phyloP scores from a whole-genome alignment of 306 rosid genomes.

The Cicer chorassanicum region DNA sequence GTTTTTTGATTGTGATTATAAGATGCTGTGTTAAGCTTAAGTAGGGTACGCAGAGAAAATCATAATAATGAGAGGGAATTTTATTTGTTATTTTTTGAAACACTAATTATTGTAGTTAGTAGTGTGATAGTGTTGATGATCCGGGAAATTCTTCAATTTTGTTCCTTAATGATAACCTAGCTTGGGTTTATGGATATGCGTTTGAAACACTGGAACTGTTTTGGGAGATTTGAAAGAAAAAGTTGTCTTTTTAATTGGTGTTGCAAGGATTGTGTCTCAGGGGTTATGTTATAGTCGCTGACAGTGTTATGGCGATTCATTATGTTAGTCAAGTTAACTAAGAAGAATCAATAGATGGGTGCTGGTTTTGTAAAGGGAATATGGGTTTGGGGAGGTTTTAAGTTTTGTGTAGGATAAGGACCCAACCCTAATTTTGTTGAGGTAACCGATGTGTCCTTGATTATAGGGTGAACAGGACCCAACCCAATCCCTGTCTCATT shows the following conservation, averaged over 20 bases:
- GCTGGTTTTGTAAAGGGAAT: neutral
- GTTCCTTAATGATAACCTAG: constrained; percentile 1
- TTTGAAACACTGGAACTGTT: neutral
- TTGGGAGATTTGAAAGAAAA: neutral
- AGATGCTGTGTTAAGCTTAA: constrained; percentile 11
- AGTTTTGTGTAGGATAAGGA: neutral
- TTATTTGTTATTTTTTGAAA: neutral
- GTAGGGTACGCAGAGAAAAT: neutral
- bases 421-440: neutral
- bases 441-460: neutral
- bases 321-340: neutral
- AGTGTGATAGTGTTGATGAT: constrained; percentile 34
- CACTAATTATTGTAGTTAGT: neutral
- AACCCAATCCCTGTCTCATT: neutral
- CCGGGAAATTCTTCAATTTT: constrained; percentile 21
- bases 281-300: constrained; percentile 9
- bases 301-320: neutral
- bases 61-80: neutral
- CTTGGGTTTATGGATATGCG: neutral
- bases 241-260: constrained; percentile 23
- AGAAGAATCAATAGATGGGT: constrained; percentile 18
- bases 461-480: neutral
- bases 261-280: constrained; percentile 15
- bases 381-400: constrained; percentile 13
- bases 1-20: neutral